Base-by-base conservation (phyloP, 345 rosid species). In the Citropsis articulata region DNA sequence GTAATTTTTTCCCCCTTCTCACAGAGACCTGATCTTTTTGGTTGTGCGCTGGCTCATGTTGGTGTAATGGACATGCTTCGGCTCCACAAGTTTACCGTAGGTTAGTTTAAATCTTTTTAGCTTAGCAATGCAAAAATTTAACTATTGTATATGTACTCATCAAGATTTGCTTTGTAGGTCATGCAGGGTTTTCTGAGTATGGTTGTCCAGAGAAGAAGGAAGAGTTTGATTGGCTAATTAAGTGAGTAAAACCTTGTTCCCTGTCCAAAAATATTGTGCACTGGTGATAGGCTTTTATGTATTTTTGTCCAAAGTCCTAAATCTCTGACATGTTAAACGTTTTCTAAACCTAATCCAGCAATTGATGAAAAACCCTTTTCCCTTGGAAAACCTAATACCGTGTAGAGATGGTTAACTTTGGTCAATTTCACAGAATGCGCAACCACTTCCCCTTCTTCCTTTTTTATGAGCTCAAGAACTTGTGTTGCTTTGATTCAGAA, bases 41-140 rank as follows among this genome's bases (percentile, higher is more conserved):
- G 99, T 27, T 96, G 99, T 83, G 99, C 98, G 65, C 82, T 96
- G 89, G 98, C 98, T 75, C 97, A 92, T 83, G 99, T 96, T 36
- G 99, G 99, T 56, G 99, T 96, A 40, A 96, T 94, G 99, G 99
- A 96, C 85, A 96, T 96, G 98, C 90, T 96, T 42, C 87, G 98
- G 60, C 94, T 96, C 76, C 99, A 94, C 87, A 92, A 90, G 86
- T 94, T 96, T 66, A 96, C 98, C 4, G 91, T 94, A 76, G 99
- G 99, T 94, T 76, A 64, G 84, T 80, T 6, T 77, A 60, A 65
- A 42, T 75, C 66, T 30, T 69, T 73, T 59, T 42, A 63, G 48
- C 66, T 53, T 25, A 22, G 7, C 18, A 14, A 30, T 8, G 57
- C 71, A 36, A 69, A 33, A 60, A 61, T 50, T 70, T 50, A 45